Evolutionary conservation across 495 filamentous ascomycete species (phyloP).

Genomic region (Daldinia childiae): DNA sequence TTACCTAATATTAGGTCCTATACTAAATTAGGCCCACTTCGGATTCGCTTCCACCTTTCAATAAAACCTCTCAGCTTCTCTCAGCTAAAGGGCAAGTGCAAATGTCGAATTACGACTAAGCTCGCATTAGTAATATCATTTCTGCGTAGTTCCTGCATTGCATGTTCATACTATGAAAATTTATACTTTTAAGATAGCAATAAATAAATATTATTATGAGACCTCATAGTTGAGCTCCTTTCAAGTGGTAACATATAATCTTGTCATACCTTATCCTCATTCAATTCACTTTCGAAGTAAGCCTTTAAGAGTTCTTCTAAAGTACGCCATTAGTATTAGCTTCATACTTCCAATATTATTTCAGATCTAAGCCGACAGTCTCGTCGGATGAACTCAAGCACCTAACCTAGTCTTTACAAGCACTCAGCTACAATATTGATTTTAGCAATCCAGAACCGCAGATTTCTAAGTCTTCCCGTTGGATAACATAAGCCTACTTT

Average conservation of each 20-base stretch:
- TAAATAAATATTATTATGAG: no score
- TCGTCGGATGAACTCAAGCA: background rate
- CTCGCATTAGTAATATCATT: background rate
- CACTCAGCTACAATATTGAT: background rate
- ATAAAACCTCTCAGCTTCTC: background rate
- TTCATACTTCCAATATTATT: background rate
- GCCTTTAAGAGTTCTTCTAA: background rate
- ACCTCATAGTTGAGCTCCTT: no score
- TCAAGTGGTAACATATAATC: no score
- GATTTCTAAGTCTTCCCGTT: background rate
- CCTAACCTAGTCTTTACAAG: no score
- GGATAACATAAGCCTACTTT: background rate
- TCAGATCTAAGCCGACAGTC: background rate
- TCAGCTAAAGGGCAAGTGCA: background rate
- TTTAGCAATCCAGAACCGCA: background rate
- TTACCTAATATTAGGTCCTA: background rate
- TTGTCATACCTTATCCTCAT: no score
- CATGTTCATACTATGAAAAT: no score
- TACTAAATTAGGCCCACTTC: background rate
- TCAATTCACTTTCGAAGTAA: no score
- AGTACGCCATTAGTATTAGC: background rate
- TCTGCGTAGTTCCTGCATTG: background rate
- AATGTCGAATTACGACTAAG: background rate
- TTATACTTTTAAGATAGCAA: no score
- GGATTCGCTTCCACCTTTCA: background rate